These are phyloP conservation scores for Pisolithus orientalis DNA, from an alignment of 768 basidiomycete genomes.

Conservation along the genomic window DNA sequence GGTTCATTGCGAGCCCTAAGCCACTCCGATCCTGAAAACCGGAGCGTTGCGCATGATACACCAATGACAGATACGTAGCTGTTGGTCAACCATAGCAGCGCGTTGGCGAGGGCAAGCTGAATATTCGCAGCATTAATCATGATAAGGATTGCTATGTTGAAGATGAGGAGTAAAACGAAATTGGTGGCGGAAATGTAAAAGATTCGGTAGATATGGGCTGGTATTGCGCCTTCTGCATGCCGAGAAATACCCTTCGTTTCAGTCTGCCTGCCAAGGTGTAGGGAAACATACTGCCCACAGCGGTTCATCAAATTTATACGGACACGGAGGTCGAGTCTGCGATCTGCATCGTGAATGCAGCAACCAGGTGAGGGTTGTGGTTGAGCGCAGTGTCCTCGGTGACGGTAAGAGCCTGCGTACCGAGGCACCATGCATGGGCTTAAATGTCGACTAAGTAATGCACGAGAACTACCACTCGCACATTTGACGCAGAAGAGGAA, in stretches of 20 bases:
- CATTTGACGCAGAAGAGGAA: constrained; percentile 26
- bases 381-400: background rate
- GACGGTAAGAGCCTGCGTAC: background rate
- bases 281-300: background rate
- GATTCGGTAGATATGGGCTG: constrained; percentile 22
- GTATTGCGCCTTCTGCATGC: constrained; percentile 10
- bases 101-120: background rate
- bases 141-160: constrained; percentile 25
- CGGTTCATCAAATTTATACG: background rate
- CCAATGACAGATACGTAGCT: constrained; percentile 29
- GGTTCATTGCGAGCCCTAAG: background rate
- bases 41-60: constrained; percentile 31
- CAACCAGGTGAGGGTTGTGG: constrained; percentile 11
- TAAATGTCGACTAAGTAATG: background rate
- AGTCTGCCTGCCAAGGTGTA: background rate
- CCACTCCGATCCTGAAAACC: constrained; percentile 11
- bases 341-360: constrained; percentile 29
- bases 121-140: background rate
- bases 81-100: constrained; percentile 11
- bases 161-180: constrained; percentile 32
- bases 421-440: background rate
- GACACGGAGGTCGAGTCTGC: constrained; percentile 20
- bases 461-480: constrained; percentile 21
- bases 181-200: constrained; percentile 32
- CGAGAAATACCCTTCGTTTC: background rate